Evolutionary conservation across 345 rosid genomes (phyloP).

Genomic region (Diplotaxis tenuifolia): DNA sequence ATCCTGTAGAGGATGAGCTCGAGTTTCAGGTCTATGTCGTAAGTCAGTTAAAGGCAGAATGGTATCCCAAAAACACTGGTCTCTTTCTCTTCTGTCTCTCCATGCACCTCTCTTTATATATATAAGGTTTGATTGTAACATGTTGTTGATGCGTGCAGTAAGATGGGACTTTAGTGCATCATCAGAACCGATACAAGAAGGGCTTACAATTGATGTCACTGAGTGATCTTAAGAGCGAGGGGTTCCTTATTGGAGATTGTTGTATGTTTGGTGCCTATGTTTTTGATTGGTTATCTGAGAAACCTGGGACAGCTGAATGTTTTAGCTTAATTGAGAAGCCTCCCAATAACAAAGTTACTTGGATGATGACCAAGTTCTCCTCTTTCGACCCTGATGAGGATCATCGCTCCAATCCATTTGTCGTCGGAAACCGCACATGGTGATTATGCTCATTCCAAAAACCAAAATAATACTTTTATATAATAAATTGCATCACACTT

Average conservation of each 20-base stretch:
- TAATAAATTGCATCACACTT: not conserved
- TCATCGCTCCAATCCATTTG: constrained; percentile 16
- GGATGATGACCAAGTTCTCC: constrained; percentile 21
- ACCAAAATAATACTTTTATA: too few relatives aligned
- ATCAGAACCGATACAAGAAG: not conserved
- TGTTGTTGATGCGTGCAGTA: constrained; percentile 5
- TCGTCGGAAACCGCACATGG: constrained; percentile 33
- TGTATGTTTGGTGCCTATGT: constrained; percentile 28
- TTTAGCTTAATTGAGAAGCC: constrained; percentile 28
- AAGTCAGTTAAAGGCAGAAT: not conserved
- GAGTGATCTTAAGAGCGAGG: constrained; percentile 7
- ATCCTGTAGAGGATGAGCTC: not conserved
- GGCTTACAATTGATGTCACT: not conserved
- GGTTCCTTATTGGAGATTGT: constrained; percentile 26
- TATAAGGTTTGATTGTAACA: too few relatives aligned
- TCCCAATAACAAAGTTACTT: constrained; percentile 26
- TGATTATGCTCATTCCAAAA: too few relatives aligned
- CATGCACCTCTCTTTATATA: not conserved
- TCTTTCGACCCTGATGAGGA: not conserved
- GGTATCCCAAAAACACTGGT: not conserved
- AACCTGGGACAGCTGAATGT: constrained; percentile 20
- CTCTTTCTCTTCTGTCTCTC: not conserved
- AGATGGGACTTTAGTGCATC: not conserved
- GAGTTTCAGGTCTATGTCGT: constrained; percentile 12
- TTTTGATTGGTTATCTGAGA: not conserved